Evolutionary conservation across 176 grass and related monocot species (phyloP).

Genomic region (Musa beccarii): DNA sequence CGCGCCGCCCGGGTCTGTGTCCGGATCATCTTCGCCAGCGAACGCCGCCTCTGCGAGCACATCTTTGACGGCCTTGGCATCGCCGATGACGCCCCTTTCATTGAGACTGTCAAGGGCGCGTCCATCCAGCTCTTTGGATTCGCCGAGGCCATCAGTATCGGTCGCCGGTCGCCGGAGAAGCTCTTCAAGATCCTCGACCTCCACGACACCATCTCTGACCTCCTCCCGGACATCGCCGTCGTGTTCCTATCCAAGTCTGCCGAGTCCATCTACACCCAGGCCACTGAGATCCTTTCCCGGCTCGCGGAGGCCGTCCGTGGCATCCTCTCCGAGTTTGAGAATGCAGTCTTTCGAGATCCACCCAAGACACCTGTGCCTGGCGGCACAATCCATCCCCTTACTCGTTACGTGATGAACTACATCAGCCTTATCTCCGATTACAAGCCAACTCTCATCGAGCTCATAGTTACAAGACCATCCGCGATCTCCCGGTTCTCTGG

Average conservation of each 20-base stretch:
- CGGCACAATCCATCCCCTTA: conserved; percentile 23
- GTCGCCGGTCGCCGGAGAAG: conserved; percentile 13
- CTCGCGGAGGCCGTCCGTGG: conserved; percentile 16
- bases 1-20: conserved; percentile 54
- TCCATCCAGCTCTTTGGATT: conserved; percentile 20
- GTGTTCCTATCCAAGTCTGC: conserved; percentile 10
- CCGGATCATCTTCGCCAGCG: conserved; percentile 67
- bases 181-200: conserved; percentile 23
- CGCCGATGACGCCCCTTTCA: conserved; percentile 8
- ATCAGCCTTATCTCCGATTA: conserved; percentile 5
- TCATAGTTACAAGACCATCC: conserved; percentile 35
- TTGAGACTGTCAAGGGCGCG: conserved; percentile 6
- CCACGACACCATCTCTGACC: conserved; percentile 18
- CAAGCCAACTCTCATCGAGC: conserved; percentile 6
- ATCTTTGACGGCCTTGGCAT: conserved; percentile 11
- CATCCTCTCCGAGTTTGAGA: conserved; percentile 17
- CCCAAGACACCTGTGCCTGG: conserved; percentile 17
- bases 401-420: conserved; percentile 31
- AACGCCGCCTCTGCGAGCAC: conserved; percentile 39
- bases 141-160: conserved; percentile 15
- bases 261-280: conserved; percentile 12
- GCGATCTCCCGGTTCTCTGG: conserved; percentile 20
- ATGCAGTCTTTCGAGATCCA: conserved; percentile 1
- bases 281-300: background rate
- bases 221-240: background rate